Percentiles rank a stretch among this genome's conserved stretches.
Conservation (phyloP, 352 stramenopile species). For the Blastocystis sp. region DNA sequence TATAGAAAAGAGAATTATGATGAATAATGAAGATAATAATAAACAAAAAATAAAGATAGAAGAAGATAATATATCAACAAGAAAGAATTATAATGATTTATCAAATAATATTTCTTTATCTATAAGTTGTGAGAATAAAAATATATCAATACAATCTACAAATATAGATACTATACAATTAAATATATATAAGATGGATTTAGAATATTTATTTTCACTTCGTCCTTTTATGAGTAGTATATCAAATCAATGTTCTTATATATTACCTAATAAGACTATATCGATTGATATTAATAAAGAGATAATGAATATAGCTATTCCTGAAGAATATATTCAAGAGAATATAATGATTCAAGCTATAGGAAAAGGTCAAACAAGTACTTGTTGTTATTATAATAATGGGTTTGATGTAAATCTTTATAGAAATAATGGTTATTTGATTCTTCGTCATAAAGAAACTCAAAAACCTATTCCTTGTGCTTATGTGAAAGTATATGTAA, state of each 20-base stretch:
- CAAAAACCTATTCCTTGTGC: constrained; percentile 45
- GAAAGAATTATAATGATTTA: neutral
- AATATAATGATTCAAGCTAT: constrained; percentile 50
- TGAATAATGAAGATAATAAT: no score
- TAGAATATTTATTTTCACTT: constrained; percentile 53
- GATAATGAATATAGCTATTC: no score
- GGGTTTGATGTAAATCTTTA: constrained; percentile 43
- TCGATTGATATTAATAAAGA: no score
- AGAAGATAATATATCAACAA: no score
- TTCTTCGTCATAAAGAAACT: constrained; percentile 44
- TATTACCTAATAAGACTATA: no score
- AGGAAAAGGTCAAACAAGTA: constrained; percentile 43
- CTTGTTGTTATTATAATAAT: constrained; percentile 48
- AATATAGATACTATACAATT: constrained; percentile 42
- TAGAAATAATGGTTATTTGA: constrained; percentile 44
- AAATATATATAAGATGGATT: constrained; percentile 51
- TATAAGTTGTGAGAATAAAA: neutral
- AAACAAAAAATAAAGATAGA: no score
- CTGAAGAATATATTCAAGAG: constrained; percentile 38
- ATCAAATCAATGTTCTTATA: constrained; percentile 45
- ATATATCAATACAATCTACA: neutral
- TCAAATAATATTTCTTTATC: constrained; percentile 3
- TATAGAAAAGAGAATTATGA: no score
- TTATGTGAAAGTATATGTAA: constrained; percentile 55
- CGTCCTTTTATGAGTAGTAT: constrained; percentile 48